A percentile compares a stretch with the other conserved stretches of the same genome.
Evolutionary conservation across 257 asterid species (phyloP).

Genomic region (Nemophila menziesii): DNA sequence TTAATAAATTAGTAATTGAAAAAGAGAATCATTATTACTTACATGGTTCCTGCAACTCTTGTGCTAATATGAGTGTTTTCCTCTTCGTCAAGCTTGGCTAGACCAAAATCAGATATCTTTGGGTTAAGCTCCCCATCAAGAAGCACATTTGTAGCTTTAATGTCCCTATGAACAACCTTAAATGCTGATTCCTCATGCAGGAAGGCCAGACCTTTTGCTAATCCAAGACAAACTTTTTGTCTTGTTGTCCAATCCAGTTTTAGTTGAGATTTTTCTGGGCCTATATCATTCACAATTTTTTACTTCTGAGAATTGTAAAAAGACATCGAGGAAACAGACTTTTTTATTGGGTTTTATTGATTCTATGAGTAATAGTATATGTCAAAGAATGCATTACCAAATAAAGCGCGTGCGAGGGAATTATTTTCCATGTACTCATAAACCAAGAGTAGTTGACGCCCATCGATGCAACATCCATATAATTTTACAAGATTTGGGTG

Average conservation of each 20-base stretch:
- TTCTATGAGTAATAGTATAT: background rate
- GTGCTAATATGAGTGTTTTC: slow-evolving; percentile 54
- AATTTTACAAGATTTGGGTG: slow-evolving; percentile 57
- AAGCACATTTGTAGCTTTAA: slow-evolving; percentile 48
- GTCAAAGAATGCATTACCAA: slow-evolving; percentile 22
- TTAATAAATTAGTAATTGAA: background rate
- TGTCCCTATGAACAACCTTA: slow-evolving; percentile 61
- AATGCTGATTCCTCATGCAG: slow-evolving; percentile 58
- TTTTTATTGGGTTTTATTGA: background rate
- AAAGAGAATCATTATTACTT: slow-evolving; percentile 9
- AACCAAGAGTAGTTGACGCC: slow-evolving; percentile 44
- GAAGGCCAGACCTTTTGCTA: slow-evolving; percentile 48
- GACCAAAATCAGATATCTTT: slow-evolving; percentile 65
- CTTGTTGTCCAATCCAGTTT: slow-evolving; percentile 42
- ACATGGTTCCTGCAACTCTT: slow-evolving; percentile 68
- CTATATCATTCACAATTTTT: slow-evolving; percentile 15
- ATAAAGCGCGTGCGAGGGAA: slow-evolving; percentile 43
- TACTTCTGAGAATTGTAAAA: background rate
- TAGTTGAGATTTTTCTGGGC: slow-evolving; percentile 32
- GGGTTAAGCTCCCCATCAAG: slow-evolving; percentile 55
- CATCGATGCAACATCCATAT: slow-evolving; percentile 63
- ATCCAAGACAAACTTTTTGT: slow-evolving; percentile 38
- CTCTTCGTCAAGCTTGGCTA: slow-evolving; percentile 56
- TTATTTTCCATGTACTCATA: slow-evolving; percentile 68
- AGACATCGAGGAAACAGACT: background rate